Base-by-base conservation (phyloP, 1,139 yeast species). In the Candida neerlandica region DNA sequence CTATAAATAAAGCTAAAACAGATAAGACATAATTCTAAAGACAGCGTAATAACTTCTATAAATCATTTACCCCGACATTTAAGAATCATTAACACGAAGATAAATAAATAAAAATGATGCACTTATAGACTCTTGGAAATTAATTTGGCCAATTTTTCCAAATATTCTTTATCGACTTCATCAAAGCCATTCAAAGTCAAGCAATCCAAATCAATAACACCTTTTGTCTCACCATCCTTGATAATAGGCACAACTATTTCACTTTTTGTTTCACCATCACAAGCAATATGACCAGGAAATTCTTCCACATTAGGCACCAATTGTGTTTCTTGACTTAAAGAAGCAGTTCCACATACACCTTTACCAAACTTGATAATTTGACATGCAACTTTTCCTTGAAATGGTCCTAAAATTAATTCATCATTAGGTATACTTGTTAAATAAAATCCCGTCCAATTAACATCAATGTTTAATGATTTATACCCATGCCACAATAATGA, bases 331-430 rank as follows among this genome's bases (percentile, higher is more conserved):
- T 67, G 65, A 0, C 73, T 57, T 0, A 64, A 54, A 0, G 96
- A 96, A 1, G 96, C 96, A 1, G 81, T 73, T 5, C 99, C 98
- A 69, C 98, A 94, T 0, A 94, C 98, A 7, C 99, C 99, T 51
- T 71, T 77, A 4, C 97, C 97, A 50, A 87, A 71, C 50, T 72
- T 63, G 51, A 94, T 94, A 16, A 71, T 67, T 66, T 94, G 98
- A 62, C 99, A 94, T 0, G 98, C 98, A 2, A 94, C 98, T 65
- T 90, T 90, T 1, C 99, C 99, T 66, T 90, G 96, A 65, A 94
- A 94, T 7, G 99, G 99, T 0, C 96, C 99, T 43, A 94, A 73
- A 30, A 89, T 77, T 48, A 94, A 73, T 58, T 78, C 82, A 0
- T 63, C 55, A 47, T 79, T 75, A 4, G 43, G 43, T 2, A 39